Base-by-base conservation (phyloP, 768 basidiomycete species). In the Collybiopsis luxurians region DNA sequence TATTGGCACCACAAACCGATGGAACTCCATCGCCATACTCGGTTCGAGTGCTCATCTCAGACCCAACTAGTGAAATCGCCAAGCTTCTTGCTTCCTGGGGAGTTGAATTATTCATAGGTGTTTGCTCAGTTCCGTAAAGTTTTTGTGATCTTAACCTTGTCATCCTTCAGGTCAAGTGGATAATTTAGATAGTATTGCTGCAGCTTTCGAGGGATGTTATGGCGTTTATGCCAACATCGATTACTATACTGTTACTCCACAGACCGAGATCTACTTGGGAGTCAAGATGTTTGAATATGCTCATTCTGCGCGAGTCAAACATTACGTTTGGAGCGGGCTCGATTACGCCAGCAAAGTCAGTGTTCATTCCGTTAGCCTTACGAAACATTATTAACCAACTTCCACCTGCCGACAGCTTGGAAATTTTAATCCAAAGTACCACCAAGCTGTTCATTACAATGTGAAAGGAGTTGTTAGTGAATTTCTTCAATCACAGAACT, bases 1-100 rank as follows among this genome's bases (percentile, higher is more conserved):
- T 78, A n/a, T 68, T 79, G 24, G 67, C 67, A 34, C 67, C 70
- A 17, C 50, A 51, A 17, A 61, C 62, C 17, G 70, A 75, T 49
- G 76, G 75, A 4, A 64, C 68, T 19, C 71, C 77, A 0, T 76
- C 77, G 28, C 76, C 77, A 0, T 79, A 76, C 59, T 60, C 64
- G n/a, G 70, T 78, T 9, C 74, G 77, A 54, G 77, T 75, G 4
- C 67, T 78, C 34, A 78, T 76, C 1, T 66, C 77, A 34, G 69
- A 77, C 53, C 62, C 68, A 4, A 62, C 59, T 23, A 67, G 69
- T 51, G 60, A 59, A 46, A 66, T 74, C 5, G 76, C 75, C 5
- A 66, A 71, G 55, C 66, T 68, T 26, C 66, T 77, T 5, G 62
- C 67, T 27, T 67, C 61, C 19, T 65, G 67, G 46, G 77, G 76